Base-by-base conservation (phyloP, 2,329 filamentous ascomycete genomes). In the Cladosporium colombiae region DNA sequence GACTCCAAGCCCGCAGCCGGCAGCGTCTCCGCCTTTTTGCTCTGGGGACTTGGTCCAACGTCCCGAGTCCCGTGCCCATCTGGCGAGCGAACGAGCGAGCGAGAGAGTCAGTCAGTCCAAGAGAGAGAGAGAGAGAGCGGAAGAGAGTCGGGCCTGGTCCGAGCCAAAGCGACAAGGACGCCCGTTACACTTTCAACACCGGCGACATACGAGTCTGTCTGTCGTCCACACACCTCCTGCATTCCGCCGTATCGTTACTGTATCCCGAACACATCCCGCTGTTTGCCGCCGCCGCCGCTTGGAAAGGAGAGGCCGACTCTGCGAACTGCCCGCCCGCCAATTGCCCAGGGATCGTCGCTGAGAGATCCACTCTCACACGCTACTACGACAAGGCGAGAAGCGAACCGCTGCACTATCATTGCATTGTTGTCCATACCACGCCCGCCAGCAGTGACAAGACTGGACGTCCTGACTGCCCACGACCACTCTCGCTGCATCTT, bases 1-100 rank as follows among this genome's bases (percentile, higher is more conserved):
- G 50, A 53, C 27, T 27, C 50, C 50, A 53, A 53, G 53, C 53
- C 31, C 21, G 16, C 31, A 13, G 16, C n/a, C 53, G 53, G 29
- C 31, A 14, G 29, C 31, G 53, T 57, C 53, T 57, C 53, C 53
- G 53, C 53, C 53, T 57, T 57, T 52, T 52, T 16, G 18, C 53
- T 57, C 33, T 57, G 53, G 53, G 49, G 52, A 29, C 46, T 50
- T 27, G 46, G 37, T 44, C 14, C 46, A 27, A 23, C 46, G 46
- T 27, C 16, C 50, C 50, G 53, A 25, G 53, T 37, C 53, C 31
- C 53, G 53, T 57, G 53, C 53, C 49, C 49, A 53, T 53, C 49
- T 53, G 49, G 23, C 23, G 23, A 7, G 49, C 25, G 49, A 7
- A n/a, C n/a, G n/a, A 29, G 46, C 21, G 23, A 53, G 50, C 23